Conservation (phyloP, 306 rosid species). For the Glycine tomentella region DNA sequence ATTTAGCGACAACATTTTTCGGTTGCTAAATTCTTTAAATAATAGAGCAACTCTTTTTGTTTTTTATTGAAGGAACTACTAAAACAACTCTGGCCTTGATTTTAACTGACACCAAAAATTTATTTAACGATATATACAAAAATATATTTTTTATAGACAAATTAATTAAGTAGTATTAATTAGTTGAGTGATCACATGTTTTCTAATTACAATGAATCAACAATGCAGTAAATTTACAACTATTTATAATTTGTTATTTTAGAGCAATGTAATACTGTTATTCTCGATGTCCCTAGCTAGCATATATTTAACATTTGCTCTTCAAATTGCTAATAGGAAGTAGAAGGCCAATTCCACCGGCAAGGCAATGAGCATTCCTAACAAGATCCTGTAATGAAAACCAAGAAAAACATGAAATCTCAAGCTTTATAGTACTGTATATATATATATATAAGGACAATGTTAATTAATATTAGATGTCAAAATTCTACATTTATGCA, state of each 20-base stretch:
- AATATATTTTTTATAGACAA: neutral
- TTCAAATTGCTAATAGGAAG: constrained; percentile 73
- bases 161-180: neutral
- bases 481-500: too few relatives aligned
- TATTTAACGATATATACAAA: too few relatives aligned
- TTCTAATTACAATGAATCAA: neutral
- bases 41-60: too few relatives aligned
- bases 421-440: too few relatives aligned
- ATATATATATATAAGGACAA: too few relatives aligned
- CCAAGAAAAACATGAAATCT: constrained; percentile 8
- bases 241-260: constrained; percentile 17
- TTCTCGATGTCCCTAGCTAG: neutral
- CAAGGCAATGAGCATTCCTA: constrained; percentile 88
- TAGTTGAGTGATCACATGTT: neutral
- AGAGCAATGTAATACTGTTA: neutral
- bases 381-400: constrained; percentile 65
- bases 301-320: neutral
- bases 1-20: too few relatives aligned
- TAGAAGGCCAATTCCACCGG: constrained; percentile 86
- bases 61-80: neutral
- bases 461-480: too few relatives aligned
- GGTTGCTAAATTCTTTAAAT: too few relatives aligned
- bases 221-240: constrained; percentile 15
- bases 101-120: neutral
- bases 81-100: neutral